A percentile compares a stretch with the other conserved stretches of the same genome.
These are phyloP conservation scores for Phytophthora litchii DNA, from an alignment of 352 stramenopile species.

Conservation along the genomic window DNA sequence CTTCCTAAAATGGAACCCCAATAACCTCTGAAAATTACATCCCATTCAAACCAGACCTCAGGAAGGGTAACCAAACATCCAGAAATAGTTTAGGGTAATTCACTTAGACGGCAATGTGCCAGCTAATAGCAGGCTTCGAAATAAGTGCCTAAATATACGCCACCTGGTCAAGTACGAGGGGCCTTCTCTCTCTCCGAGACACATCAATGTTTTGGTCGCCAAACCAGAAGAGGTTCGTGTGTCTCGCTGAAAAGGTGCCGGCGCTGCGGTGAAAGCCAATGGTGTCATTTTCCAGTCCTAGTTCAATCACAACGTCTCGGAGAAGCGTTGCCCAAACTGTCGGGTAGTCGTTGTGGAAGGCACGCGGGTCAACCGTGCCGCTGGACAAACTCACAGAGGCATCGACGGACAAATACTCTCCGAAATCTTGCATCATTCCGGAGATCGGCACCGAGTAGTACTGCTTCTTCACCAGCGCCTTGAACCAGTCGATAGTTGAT, in stretches of 20 bases:
- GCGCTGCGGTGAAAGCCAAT: constrained; percentile 37
- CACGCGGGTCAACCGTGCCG: constrained; percentile 24
- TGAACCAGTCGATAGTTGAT: constrained; percentile 36
- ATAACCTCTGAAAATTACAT: too few relatives aligned
- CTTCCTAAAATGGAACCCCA: too few relatives aligned
- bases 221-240: constrained; percentile 38
- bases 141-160: too few relatives aligned
- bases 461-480: constrained; percentile 30
- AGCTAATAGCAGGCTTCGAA: too few relatives aligned
- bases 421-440: constrained; percentile 39
- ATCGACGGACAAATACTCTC: constrained; percentile 32
- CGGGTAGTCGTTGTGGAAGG: constrained; percentile 37
- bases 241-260: constrained; percentile 31
- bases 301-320: constrained; percentile 24
- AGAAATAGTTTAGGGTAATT: too few relatives aligned
- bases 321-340: constrained; percentile 31
- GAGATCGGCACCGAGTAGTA: constrained; percentile 39
- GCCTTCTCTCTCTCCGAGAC: too few relatives aligned
- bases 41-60: too few relatives aligned
- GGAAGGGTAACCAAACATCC: too few relatives aligned
- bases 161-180: too few relatives aligned
- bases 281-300: constrained; percentile 33
- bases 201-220: constrained; percentile 38
- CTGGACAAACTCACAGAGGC: constrained; percentile 24
- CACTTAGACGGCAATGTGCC: too few relatives aligned